Evolutionary conservation across 176 grass and related monocot genomes (phyloP).

Genomic region (Carex littledalei): DNA sequence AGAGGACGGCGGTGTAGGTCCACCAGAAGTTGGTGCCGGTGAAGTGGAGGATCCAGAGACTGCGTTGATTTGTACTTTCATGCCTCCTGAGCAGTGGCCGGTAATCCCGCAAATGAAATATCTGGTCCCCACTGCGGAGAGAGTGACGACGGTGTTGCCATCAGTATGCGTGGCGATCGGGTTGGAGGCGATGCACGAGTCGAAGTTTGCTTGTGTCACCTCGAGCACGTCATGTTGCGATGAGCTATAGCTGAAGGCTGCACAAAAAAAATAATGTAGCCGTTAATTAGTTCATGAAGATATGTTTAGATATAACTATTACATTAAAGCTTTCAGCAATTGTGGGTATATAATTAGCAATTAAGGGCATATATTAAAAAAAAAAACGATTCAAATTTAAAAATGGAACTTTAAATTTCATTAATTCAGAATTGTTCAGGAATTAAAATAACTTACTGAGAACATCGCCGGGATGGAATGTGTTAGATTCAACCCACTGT

Average conservation of each 20-base stretch:
- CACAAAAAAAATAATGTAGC: not conserved
- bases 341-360: not conserved
- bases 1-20: not conserved
- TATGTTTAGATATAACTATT: not conserved
- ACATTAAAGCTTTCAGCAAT: not conserved
- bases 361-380: not conserved
- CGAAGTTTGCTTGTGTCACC: constrained; percentile 42
- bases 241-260: constrained; percentile 50
- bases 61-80: constrained; percentile 56
- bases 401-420: not conserved
- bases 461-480: constrained; percentile 50
- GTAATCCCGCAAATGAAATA: constrained; percentile 79
- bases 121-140: constrained; percentile 32
- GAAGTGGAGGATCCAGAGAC: constrained; percentile 2
- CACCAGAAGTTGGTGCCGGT: not conserved
- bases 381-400: not conserved
- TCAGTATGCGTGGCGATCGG: constrained; percentile 32
- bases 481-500: constrained; percentile 39
- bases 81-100: constrained; percentile 51
- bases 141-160: constrained; percentile 53
- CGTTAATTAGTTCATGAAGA: not conserved
- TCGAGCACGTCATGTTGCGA: constrained; percentile 66
- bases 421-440: too few relatives aligned
- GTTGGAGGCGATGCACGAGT: constrained; percentile 37
- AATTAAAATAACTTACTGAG: constrained; percentile 31